Evolutionary conservation across 176 grass and related monocot genomes (phyloP), one percentile per base, ranked within the genome.

Genomic region (Bromus sterilis): DNA sequence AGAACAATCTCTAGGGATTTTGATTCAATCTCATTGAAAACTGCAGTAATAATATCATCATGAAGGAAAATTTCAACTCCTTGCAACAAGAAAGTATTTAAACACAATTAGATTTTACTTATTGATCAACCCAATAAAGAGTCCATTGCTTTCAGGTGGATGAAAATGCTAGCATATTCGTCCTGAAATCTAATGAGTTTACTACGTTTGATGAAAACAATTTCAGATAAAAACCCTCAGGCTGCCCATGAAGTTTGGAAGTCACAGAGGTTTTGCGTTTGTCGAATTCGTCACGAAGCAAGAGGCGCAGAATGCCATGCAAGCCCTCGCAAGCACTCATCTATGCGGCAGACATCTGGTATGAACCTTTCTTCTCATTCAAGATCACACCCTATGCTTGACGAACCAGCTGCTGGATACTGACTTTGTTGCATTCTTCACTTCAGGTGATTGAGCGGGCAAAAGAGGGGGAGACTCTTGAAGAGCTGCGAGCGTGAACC

Each of bases 261-360:
- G 72, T 31, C 95, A 98, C 80, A 95, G 93, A 78, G 95, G 92
- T 85, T 95, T 95, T 16, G 95, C 89, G 5, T 98, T 98, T 77
- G 88, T 98, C 31, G 92, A 98, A 56, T 95, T 86, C 7, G 80
- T 98, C 57, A 93, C 92, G 0, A 98, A 93, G 56, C 92, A 98
- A 87, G 95, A 95, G 87, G 92, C 95, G 2, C 92, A 98, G 67
- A 93, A 88, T 41, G 90, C 92, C 44, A 49, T 95, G 23, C 84
- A 95, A 78, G 89, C 93, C 71, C 95, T 98, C 7, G 75, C 88
- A 36, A 98, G 66, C 87, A 98, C 90, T 8, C 96, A 98, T 91
- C 89, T 98, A 2, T 98, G 95, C 18, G 93, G 92, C 4, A 86
- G 93, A 10, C 93, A 91, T 74, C 78, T 98, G 96, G 96, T 95